These are phyloP conservation scores for Rhododendron griersonianum DNA, from an alignment of 148 eudicot species.

Conservation along the genomic window DNA sequence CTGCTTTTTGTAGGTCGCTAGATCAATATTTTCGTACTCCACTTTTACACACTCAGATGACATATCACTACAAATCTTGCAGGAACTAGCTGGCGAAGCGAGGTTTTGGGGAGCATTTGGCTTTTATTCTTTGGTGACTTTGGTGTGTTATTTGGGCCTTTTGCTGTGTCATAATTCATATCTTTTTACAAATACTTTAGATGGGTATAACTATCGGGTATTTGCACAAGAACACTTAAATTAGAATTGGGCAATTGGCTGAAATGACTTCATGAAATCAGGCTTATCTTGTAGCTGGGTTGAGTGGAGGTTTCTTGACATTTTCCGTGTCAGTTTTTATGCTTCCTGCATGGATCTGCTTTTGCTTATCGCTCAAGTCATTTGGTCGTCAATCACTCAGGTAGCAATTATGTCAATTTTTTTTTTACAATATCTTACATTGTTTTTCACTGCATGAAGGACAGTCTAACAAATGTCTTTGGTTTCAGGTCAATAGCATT, in stretches of 20 bases:
- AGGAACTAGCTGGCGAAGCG: conserved; percentile 64
- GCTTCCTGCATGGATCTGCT: conserved; percentile 71
- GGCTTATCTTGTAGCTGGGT: conserved; percentile 73
- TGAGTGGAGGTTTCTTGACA: conserved; percentile 80
- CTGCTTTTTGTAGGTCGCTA: background rate
- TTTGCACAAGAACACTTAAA: background rate
- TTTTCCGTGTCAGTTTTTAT: conserved; percentile 56
- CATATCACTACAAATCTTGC: conserved; percentile 22
- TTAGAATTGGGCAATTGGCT: background rate
- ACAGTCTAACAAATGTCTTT: background rate
- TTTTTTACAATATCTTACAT: background rate
- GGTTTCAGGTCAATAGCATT: conserved; percentile 60
- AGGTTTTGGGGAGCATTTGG: conserved; percentile 97
- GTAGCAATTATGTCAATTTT: conserved; percentile 22
- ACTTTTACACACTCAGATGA: background rate
- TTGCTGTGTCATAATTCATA: background rate
- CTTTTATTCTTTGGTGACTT: conserved; percentile 57
- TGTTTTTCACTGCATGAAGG: background rate
- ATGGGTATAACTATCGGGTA: background rate
- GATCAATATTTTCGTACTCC: background rate
- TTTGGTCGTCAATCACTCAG: conserved; percentile 56
- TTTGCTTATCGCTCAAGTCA: conserved; percentile 36
- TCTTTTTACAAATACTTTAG: background rate
- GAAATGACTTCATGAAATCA: conserved; percentile 32
- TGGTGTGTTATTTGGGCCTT: conserved; percentile 44